Base-by-base conservation (phyloP, 768 basidiomycete species). In the Austroboletus eburneus region DNA sequence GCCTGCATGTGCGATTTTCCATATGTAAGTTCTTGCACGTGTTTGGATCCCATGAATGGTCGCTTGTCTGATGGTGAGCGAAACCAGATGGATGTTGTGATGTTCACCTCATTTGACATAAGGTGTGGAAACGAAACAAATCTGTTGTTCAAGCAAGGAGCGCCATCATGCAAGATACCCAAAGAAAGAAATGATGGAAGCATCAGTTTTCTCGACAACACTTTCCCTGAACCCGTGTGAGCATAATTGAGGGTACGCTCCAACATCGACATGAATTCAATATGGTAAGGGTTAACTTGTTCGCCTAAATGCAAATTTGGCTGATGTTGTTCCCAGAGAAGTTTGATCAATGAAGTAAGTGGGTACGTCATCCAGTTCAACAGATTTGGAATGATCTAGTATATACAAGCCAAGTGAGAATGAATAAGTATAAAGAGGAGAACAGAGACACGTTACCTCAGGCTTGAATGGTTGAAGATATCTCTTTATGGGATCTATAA, bases 211-310 rank as follows among this genome's bases (percentile, higher is more conserved):
- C 9, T 17, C 0, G 21, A 27, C 0, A 52, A 2, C 2, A 52
- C 40, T 4, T 22, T 44, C 0, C 9, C 48, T 0, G 47, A 42
- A 0, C 51, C 48, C 0, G 44, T 52, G 16, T 52, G 51, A 0
- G 47, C 44, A n/a, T 45, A 52, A 30, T 49, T 52, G 0, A 52
- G 43, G 0, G 36, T 5, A 1, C 36, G 16, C 14, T 52, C 51
- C 3, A 46, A 17, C 32, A 53, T 53, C 3, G 48, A 38, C 48
- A 53, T 46, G 38, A 53, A 27, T 13, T 50, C 45, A 2, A 53
- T 10, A 2, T 33, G 18, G 7, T 50, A 50, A 0, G 41, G 42
- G 22, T 38, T 16, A 9, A 14, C 16, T 27, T 18, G 17, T 17
- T 30, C 39, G 1, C 27, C 22, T 4, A 38, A 9, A 1, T 5